Evolutionary conservation across 2,329 filamentous ascomycete genomes (phyloP), one percentile per base, ranked within the genome.

Genomic region (Alternaria novae-zelandiae): DNA sequence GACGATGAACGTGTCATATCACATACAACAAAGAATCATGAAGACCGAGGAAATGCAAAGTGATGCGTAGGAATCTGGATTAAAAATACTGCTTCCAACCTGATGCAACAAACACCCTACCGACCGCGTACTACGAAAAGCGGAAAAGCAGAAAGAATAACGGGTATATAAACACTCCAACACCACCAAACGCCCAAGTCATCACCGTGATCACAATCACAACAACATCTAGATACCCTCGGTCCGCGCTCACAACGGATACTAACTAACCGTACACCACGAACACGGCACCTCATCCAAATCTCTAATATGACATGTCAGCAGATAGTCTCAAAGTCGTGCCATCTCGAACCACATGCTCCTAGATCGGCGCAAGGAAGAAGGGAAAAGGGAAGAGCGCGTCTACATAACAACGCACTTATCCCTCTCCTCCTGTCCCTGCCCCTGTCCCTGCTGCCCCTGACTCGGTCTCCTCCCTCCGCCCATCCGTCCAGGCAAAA

Each of bases 361-460:
- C n/a, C n/a, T n/a, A n/a, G n/a, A n/a, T n/a, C n/a, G n/a, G n/a
- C n/a, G n/a, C n/a, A n/a, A n/a, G n/a, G n/a, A n/a, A n/a, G n/a
- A n/a, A 30, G 28, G 28, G 28, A 30, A 15, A 12, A 36, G 13
- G 13, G 13, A 36, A 36, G 28, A 12, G 28, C 11, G 11, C 28
- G 11, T 30, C 28, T 77, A 78, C 76, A 78, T 78, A 32, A 78
- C 70, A 60, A 78, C 65, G 62, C 76, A 78, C 69, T 76, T 76
- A 6, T 78, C 76, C 25, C 73, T 56, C 15, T 76, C 73, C 45
- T 75, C 74, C 7, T 50, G 47, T 3, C 49, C 47, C 7, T 50
- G 47, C n/a, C 47, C 49, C 7, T 51, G 47, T 2, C 47, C 26
- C 11, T 51, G 47, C 26, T 50, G 49, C 3, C 26, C 49, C 17